These are phyloP conservation scores for Penicillium mononematosum DNA, from an alignment of 495 filamentous ascomycete species.

Conservation along the genomic window DNA sequence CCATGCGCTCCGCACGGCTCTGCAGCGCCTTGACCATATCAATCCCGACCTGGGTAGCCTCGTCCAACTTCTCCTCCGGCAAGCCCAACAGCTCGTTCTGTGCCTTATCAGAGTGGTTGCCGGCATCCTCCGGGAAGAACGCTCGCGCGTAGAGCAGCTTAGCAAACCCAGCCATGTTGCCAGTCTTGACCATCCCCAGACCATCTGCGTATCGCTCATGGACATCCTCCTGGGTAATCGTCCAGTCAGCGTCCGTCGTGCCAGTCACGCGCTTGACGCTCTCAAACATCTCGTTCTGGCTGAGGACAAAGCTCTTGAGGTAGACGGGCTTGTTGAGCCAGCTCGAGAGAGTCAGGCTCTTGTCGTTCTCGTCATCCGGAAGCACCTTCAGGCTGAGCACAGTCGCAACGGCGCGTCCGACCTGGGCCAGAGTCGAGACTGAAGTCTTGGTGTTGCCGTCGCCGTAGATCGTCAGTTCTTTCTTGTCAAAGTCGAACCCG, in stretches of 20 bases:
- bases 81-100: constrained; percentile 54
- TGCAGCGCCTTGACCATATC: constrained; percentile 30
- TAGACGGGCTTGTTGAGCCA: constrained; percentile 47
- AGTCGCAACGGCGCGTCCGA: constrained; percentile 46
- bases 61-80: constrained; percentile 57
- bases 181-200: constrained; percentile 38
- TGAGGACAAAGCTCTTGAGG: constrained; percentile 48
- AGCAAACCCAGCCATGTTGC: constrained; percentile 48
- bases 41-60: constrained; percentile 44
- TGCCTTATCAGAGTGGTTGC: constrained; percentile 34
- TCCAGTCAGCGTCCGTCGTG: constrained; percentile 56
- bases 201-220: constrained; percentile 49
- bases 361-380: constrained; percentile 48
- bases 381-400: constrained; percentile 46
- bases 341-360: constrained; percentile 31
- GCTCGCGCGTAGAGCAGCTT: constrained; percentile 51
- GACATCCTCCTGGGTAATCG: constrained; percentile 41
- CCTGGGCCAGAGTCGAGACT: constrained; percentile 46
- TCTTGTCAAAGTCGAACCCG: constrained; percentile 51
- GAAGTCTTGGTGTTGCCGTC: constrained; percentile 46
- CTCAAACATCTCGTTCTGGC: constrained; percentile 55
- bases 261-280: constrained; percentile 55
- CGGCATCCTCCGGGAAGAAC: constrained; percentile 46
- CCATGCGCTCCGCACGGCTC: constrained; percentile 28
- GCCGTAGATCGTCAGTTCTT: constrained; percentile 47